Conservation (phyloP, 495 filamentous ascomycete species). For the Penicillium soppii region DNA sequence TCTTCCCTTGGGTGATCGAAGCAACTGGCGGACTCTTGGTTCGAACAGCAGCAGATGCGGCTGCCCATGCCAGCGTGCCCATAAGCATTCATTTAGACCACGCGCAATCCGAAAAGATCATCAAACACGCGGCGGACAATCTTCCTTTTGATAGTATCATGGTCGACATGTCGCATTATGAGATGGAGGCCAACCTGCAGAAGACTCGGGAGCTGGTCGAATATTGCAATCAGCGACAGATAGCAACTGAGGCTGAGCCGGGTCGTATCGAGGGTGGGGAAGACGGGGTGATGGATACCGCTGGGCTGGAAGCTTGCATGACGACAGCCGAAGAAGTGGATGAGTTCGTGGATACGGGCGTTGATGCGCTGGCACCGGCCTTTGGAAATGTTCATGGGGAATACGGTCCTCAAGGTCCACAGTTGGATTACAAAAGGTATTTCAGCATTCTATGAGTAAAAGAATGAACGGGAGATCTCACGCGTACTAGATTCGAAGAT, state of each 20-base stretch:
- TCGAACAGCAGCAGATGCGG: constrained; percentile 55
- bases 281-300: constrained; percentile 71
- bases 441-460: background rate
- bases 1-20: constrained; percentile 75
- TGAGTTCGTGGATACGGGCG: constrained; percentile 68
- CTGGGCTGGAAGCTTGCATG: constrained; percentile 62
- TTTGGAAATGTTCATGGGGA: constrained; percentile 79
- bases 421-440: constrained; percentile 61
- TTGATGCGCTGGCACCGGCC: constrained; percentile 71
- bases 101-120: constrained; percentile 60
- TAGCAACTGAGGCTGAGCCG: constrained; percentile 71
- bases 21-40: constrained; percentile 59
- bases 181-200: constrained; percentile 68
- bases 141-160: constrained; percentile 69
- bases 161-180: constrained; percentile 73
- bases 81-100: constrained; percentile 71
- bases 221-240: constrained; percentile 67
- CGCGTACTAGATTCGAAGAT: constrained; percentile 9
- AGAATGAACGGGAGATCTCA: background rate
- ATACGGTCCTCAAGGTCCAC: constrained; percentile 65
- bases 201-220: constrained; percentile 61
- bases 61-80: constrained; percentile 57
- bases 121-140: constrained; percentile 54
- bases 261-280: constrained; percentile 76
- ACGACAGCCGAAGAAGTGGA: constrained; percentile 68